phyloP scores from a whole-genome alignment of 495 filamentous ascomycete species.

The Talaromyces borbonicus region DNA sequence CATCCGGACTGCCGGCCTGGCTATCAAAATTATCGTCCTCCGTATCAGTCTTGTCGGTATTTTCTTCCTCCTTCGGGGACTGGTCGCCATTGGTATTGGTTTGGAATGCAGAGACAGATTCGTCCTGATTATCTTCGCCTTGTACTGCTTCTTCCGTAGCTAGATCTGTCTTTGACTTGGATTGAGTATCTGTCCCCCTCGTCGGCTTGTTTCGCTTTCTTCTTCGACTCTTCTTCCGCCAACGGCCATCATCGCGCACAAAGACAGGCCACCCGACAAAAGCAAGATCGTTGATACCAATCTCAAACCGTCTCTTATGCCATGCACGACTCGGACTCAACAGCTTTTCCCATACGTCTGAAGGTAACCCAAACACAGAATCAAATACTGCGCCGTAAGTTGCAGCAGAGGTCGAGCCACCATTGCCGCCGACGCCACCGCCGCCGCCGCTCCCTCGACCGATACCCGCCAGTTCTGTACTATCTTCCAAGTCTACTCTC shows the following conservation, averaged over 20 bases:
- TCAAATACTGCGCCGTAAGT: conserved; percentile 56
- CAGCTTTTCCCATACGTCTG: conserved; percentile 71
- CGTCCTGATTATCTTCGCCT: conserved; percentile 32
- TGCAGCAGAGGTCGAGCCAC: conserved; percentile 25
- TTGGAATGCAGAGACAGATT: conserved; percentile 27
- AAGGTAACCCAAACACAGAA: conserved; percentile 63
- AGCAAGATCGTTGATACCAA: conserved; percentile 72
- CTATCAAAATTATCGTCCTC: background rate
- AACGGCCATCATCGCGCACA: conserved; percentile 72
- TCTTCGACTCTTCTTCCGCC: conserved; percentile 65
- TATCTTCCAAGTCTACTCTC: conserved; percentile 35
- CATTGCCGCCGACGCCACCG: too few relatives aligned
- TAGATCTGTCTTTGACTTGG: conserved; percentile 27
- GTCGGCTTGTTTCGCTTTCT: conserved; percentile 60
- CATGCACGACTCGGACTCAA: conserved; percentile 70
- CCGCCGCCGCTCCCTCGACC: conserved; percentile 45
- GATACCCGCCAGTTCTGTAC: conserved; percentile 22
- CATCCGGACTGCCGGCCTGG: conserved; percentile 30
- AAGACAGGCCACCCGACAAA: conserved; percentile 86
- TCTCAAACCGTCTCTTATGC: conserved; percentile 79
- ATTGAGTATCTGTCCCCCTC: conserved; percentile 51
- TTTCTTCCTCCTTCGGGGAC: conserved; percentile 8
- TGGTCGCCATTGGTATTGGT: conserved; percentile 13
- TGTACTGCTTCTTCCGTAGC: conserved; percentile 33
- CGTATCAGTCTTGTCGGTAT: background rate